Base-by-base conservation (phyloP, 306 rosid species). In the barrel medic (Medicago truncatula) region DNA sequence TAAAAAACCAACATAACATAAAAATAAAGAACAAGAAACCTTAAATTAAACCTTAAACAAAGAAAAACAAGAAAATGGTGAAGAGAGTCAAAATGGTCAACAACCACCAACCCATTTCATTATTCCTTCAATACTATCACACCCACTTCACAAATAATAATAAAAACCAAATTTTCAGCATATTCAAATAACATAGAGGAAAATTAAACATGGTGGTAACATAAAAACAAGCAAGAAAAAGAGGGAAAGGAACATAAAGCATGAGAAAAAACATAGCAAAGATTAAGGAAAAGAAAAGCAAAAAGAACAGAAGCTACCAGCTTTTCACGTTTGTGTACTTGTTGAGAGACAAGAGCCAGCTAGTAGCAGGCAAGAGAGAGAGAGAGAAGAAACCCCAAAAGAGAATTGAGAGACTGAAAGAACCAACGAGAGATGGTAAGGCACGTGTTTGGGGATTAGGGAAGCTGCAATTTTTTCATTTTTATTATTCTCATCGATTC, bases 391-490 rank as follows among this genome's bases (percentile, higher is more conserved):
- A 82, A 78, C 76, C 86, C 73, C 86, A 78, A 44, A 14, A 23
- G 18, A 61, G 61, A 72, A 38, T 20, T 34, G 71, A 56, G 78
- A 17, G 79, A 66, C 61, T 58, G 76, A 39, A 70, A 73, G 82
- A 78, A 68, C 74, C 73, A 78, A 73, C 74, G 31, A 82, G 64
- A 54, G 70, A 59, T 64, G 78, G 75, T 47, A 59, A 71, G 71
- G 82, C 85, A 82, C 82, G 85, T 71, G 85, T 76, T 76, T 70
- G 43, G 73, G 80, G 80, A 83, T 83, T 78, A 61, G 86, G 74
- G 77, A 63, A 61, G 64, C 44, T 9, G 20, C 58, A 71, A 7
- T 20, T 65, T 44, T 38, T 13, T 50, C 16, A 58, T 72, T 66
- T 28, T 28, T 28, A 28, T 3, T 28, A 3, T 28, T 28, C 31